A percentile compares a stretch with the other conserved stretches of the same genome.
Evolutionary conservation across 306 rosid species (phyloP).

Genomic region (Cucumis sativus): Cucumber_9930_V3 NC_026657.2:20089001-20089500

Average conservation of each 20-base stretch:
- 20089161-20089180: not conserved
- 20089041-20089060: not conserved
- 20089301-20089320: not conserved
- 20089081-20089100: constrained; percentile 38
- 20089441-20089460: constrained; percentile 62
- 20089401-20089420: constrained; percentile 61
- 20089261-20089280: not conserved
- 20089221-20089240: not conserved
- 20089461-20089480: constrained; percentile 78
- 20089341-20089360: constrained; percentile 41
- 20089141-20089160: constrained; percentile 11
- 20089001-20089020: too few species aligned
- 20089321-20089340: not conserved
- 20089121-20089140: not conserved
- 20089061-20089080: not conserved
- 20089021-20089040: too few species aligned
- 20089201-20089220: not conserved
- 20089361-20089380: constrained; percentile 64
- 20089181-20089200: not conserved
- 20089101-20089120: constrained; percentile 9
- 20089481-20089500: constrained; percentile 58
- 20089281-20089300: not conserved
- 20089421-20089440: constrained; percentile 35
- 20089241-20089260: not conserved
- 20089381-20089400: constrained; percentile 77